These are phyloP conservation scores for Epicoccum nigrum DNA, from an alignment of 2,329 filamentous ascomycete species.

Conservation along the genomic window DNA sequence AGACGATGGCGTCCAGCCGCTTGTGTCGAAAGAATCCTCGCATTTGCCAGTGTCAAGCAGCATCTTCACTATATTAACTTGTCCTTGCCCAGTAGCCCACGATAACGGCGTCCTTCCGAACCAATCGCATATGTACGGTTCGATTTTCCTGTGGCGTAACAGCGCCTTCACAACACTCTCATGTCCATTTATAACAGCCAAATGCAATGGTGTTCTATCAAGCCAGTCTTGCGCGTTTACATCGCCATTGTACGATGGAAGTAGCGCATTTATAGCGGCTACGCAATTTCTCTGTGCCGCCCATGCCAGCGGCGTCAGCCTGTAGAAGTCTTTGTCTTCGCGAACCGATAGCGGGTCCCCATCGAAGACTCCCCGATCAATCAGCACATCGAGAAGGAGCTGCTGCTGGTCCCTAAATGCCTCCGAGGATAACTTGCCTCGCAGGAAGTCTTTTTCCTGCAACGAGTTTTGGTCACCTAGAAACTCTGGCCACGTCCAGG, in stretches of 20 bases:
- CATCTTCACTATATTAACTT: neutral
- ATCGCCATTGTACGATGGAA: neutral
- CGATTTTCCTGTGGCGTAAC: neutral
- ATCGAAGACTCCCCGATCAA: too few species aligned
- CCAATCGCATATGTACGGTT: neutral
- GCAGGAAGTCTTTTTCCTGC: neutral
- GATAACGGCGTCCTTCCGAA: too few species aligned
- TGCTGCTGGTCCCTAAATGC: neutral
- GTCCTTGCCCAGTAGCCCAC: neutral
- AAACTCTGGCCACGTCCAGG: neutral
- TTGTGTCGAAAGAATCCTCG: too few species aligned
- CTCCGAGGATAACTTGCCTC: too few species aligned
- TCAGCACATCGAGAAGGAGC: neutral
- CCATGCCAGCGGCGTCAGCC: neutral
- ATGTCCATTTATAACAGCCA: neutral
- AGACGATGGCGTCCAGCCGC: neutral
- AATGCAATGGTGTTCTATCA: neutral
- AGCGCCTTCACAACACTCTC: neutral
- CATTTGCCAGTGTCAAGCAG: neutral
- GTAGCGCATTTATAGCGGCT: neutral
- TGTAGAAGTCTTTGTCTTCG: neutral
- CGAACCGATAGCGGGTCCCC: too few species aligned
- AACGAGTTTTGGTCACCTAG: neutral
- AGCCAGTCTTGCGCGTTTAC: neutral
- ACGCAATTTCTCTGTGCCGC: neutral